These are phyloP conservation scores for Keqinozyma sinolaborantium DNA, from an alignment of 1,139 yeast genomes.

Conservation along the genomic window DNA sequence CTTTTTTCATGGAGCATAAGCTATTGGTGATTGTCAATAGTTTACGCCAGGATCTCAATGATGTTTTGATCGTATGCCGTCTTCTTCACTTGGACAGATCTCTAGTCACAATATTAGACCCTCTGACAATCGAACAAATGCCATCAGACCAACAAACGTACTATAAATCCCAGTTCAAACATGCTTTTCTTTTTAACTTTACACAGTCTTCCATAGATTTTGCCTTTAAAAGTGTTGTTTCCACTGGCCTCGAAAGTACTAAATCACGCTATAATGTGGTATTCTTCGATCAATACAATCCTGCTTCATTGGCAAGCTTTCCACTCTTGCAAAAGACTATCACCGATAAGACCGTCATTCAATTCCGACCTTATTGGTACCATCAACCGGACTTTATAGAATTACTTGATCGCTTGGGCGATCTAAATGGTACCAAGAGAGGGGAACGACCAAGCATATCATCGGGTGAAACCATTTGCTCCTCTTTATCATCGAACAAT, in stretches of 20 bases:
- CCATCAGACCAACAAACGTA: slow-evolving; percentile 9
- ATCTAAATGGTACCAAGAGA: not conserved
- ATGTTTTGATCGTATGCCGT: slow-evolving; percentile 30
- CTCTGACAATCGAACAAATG: slow-evolving; percentile 10
- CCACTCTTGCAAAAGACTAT: slow-evolving; percentile 1
- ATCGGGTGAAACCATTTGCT: not conserved
- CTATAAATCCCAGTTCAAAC: slow-evolving; percentile 19
- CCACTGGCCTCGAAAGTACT: slow-evolving; percentile 28
- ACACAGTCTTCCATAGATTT: slow-evolving; percentile 17
- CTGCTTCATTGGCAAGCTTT: slow-evolving; percentile 5
- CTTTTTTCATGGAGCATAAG: slow-evolving; percentile 10
- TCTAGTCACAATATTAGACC: slow-evolving; percentile 27
- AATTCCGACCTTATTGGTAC: slow-evolving; percentile 24
- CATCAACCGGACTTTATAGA: slow-evolving; percentile 26
- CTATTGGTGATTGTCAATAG: slow-evolving; percentile 28
- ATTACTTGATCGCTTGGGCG: slow-evolving; percentile 12
- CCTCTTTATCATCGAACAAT: no score
- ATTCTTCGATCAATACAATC: slow-evolving; percentile 10
- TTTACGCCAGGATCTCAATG: slow-evolving; percentile 29
- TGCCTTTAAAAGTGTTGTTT: slow-evolving; percentile 17
- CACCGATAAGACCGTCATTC: slow-evolving; percentile 23
- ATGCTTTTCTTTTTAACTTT: slow-evolving; percentile 17
- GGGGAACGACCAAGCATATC: not conserved
- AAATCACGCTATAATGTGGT: slow-evolving; percentile 24
- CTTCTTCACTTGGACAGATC: slow-evolving; percentile 25